phyloP scores from a whole-genome alignment of 495 filamentous ascomycete genomes.

The Hyphodiscus hymeniophilus region DNA sequence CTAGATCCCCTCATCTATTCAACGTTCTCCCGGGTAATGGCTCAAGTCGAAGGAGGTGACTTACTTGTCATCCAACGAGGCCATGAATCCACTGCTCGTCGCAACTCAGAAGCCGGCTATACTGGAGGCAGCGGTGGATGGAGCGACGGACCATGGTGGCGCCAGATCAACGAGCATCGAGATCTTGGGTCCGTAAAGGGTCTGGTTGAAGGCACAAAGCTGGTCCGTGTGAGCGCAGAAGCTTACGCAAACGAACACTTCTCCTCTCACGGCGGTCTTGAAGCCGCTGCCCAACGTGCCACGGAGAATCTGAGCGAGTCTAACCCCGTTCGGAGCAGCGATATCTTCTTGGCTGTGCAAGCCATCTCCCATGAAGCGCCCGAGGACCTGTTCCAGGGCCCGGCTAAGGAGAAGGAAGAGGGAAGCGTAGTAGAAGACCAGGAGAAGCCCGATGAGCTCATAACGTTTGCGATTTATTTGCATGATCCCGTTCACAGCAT shows the following conservation, averaged over 20 bases:
- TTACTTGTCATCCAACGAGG: constrained; percentile 94
- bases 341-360: constrained; percentile 93
- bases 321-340: constrained; percentile 84
- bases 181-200: constrained; percentile 76
- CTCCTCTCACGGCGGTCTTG: constrained; percentile 64
- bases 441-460: constrained; percentile 40
- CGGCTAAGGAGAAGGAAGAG: constrained; percentile 35
- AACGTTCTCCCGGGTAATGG: constrained; percentile 94
- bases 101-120: constrained; percentile 51
- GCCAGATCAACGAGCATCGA: constrained; percentile 58
- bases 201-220: constrained; percentile 77
- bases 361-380: constrained; percentile 60
- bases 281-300: constrained; percentile 68
- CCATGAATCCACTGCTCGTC: constrained; percentile 57
- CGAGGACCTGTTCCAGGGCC: constrained; percentile 58
- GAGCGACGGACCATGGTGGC: constrained; percentile 96
- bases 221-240: constrained; percentile 81
- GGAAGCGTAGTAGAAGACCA: constrained; percentile 33
- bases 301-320: constrained; percentile 65
- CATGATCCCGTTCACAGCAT: constrained; percentile 91
- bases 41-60: constrained; percentile 95
- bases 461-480: constrained; percentile 84
- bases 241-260: constrained; percentile 80
- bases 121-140: constrained; percentile 54
- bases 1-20: constrained; percentile 88